Base-by-base conservation (phyloP, 208 protist genomes). In the Porcisia deanei region DNA sequence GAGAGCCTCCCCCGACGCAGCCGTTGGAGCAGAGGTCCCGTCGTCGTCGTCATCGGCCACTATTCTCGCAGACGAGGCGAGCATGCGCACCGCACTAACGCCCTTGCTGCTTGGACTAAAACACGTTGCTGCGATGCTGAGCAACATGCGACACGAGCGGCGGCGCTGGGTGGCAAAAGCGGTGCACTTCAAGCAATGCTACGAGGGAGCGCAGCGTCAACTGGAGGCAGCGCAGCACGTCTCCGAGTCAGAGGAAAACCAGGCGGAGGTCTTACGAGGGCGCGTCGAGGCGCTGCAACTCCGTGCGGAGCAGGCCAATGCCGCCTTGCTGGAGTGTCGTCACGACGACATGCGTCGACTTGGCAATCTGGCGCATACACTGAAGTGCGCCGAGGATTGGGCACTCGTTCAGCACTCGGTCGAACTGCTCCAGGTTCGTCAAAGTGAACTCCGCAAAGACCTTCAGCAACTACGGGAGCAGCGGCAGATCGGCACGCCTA, bases 321-420 rank as follows among this genome's bases (percentile, higher is more conserved):
- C 57, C 22, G 49, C 74, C 45, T 43, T 80, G 37, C 76, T 72
- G 47, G 47, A 80, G 64, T 68, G 68, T 22, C 25, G 66, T 7
- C 34, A 22, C 20, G 82, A 80, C n/a, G 81, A 90, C 47, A 60
- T 73, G 2, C 70, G 66, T 22, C 77, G 77, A 39, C 79, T 77
- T 18, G 72, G 68, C 22, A 52, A 52, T 63, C 39, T 89, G 34
- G 82, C 88, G 16, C 45, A 66, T 10, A 30, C 78, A n/a, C 86
- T 93, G 58, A 41, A 75, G n/a, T 93, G 86, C 67, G 14, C 80
- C 0, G 88, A 89, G 58, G 88, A 93, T 64, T 93, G 88, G 88
- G 61, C 67, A 25, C 63, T 89, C 18, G 79, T 87, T 64, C 75
- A 78, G 3, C 84, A 85, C 77, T 64, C 66, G 7, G 76, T 85